Evolutionary conservation across 345 rosid species (phyloP), one percentile per base, ranked within the genome.

Genomic region (Ricinus communis): DNA sequence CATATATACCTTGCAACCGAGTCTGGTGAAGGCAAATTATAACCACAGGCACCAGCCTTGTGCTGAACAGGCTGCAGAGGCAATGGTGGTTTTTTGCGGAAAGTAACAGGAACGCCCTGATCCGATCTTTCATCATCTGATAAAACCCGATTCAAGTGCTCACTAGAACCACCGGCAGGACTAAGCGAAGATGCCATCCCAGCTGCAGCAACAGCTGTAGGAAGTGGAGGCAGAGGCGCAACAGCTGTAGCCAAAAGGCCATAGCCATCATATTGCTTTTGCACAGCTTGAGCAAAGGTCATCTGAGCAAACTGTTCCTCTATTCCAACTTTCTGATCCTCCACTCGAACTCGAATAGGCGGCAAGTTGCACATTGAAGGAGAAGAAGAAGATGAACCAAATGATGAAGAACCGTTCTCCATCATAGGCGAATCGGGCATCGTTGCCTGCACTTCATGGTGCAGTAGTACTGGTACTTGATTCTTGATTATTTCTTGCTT

Each of bases 51-150:
- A 1, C 77, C 57, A 41, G 81, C 55, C 62, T 79, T 76, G 0
- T 79, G 85, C 54, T 89, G 96, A 60, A 70, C 71, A 1, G 81
- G 79, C 65, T 84, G 91, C 43, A 67, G 24, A 13, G 93, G 93
- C 79, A 91, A 45, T 1, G 97, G 97, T 58, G 97, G 97, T 72
- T 87, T 58, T 31, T 31, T 93, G 33, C 91, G 78, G 62, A 79
- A 78, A 18, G 79, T 78, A 30, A 61, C 64, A 1, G 85, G 78
- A n/a, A 56, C 79, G 40, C 87, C 83, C 28, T 83, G 86, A 82
- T 89, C 97, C 1, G 91, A 81, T 73, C 87, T 85, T 82, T 88
- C 98, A 14, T 89, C 92, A 3, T 87, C 93, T 0, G 82, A 83
- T 46, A 69, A 68, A 22, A 73, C 68, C 64, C 86, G 80, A 55